A percentile compares a stretch with the other conserved stretches of the same genome.
Evolutionary conservation across 139 green algal species (phyloP).

Genomic region (Mesotaenium endlicherianum): DNA sequence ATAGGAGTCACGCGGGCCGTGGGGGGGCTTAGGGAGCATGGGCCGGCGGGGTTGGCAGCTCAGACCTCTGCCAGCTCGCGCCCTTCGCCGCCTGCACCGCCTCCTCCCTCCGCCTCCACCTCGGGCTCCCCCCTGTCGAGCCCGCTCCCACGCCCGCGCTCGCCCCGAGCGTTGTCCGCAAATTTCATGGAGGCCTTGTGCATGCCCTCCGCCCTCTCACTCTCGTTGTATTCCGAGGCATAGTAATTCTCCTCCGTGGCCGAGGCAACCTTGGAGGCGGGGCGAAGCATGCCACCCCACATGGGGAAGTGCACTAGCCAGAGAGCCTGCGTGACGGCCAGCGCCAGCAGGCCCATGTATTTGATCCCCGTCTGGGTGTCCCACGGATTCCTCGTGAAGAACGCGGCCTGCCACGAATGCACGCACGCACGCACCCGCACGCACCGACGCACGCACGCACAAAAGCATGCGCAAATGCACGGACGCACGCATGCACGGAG

Average conservation of each 20-base stretch:
- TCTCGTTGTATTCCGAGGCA: constrained; percentile 26
- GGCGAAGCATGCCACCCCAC: constrained; percentile 86
- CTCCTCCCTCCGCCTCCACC: too few relatives aligned
- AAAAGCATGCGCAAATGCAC: too few relatives aligned
- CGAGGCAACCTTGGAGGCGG: constrained; percentile 55
- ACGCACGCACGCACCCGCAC: too few relatives aligned
- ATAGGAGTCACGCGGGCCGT: too few relatives aligned
- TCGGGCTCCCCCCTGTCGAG: too few relatives aligned
- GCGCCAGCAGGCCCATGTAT: constrained; percentile 87
- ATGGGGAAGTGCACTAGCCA: constrained; percentile 84
- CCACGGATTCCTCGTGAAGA: constrained; percentile 31
- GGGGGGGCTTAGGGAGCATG: too few relatives aligned
- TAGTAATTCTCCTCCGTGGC: constrained; percentile 84
- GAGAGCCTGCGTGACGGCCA: constrained; percentile 69
- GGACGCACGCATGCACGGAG: too few relatives aligned
- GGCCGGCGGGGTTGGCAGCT: too few relatives aligned
- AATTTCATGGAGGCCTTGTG: constrained; percentile 17
- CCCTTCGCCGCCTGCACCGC: too few relatives aligned
- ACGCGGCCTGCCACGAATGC: constrained; percentile 34
- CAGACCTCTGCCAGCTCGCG: too few relatives aligned
- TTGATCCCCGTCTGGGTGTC: constrained; percentile 67
- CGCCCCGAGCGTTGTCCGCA: background rate
- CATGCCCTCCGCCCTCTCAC: constrained; percentile 15
- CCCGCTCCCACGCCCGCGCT: too few relatives aligned
- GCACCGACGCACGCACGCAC: too few relatives aligned